A percentile compares a stretch with the other conserved stretches of the same genome.
These are phyloP conservation scores for Niebla homalea DNA, from an alignment of 495 filamentous ascomycete species.

Conservation along the genomic window DNA sequence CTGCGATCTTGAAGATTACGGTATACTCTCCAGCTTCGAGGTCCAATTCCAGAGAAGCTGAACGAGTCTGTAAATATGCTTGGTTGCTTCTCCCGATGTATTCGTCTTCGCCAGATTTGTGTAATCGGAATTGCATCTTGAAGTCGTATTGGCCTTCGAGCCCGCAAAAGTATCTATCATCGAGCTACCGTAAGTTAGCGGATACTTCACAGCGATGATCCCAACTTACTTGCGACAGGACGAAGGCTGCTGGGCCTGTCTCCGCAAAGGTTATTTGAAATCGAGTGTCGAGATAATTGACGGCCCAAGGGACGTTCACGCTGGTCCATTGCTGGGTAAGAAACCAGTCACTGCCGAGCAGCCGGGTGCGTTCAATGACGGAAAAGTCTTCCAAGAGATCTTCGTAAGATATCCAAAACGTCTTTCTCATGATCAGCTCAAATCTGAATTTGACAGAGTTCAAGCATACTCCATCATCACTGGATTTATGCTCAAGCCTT, in stretches of 20 bases:
- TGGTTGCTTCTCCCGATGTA: slow-evolving; percentile 52
- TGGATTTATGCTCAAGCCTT: slow-evolving; percentile 54
- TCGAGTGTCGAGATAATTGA: slow-evolving; percentile 54
- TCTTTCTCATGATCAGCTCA: background rate
- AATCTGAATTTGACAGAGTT: background rate
- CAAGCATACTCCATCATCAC: slow-evolving; percentile 47
- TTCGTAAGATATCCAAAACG: slow-evolving; percentile 30
- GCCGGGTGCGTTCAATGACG: slow-evolving; percentile 52
- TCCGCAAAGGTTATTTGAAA: slow-evolving; percentile 46
- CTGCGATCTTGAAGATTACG: slow-evolving; percentile 50
- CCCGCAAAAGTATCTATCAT: slow-evolving; percentile 57
- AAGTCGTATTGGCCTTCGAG: slow-evolving; percentile 53
- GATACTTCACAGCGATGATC: background rate
- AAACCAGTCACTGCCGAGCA: slow-evolving; percentile 54
- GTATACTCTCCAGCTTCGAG: slow-evolving; percentile 55
- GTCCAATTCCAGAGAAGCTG: slow-evolving; percentile 53
- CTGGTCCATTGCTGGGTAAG: slow-evolving; percentile 55
- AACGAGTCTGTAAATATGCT: slow-evolving; percentile 43
- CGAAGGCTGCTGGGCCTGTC: slow-evolving; percentile 46
- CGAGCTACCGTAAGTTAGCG: slow-evolving; percentile 25
- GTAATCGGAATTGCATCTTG: slow-evolving; percentile 48
- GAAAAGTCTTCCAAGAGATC: slow-evolving; percentile 57
- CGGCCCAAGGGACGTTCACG: slow-evolving; percentile 52
- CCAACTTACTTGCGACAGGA: slow-evolving; percentile 40
- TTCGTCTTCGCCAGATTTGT: slow-evolving; percentile 48